Base-by-base conservation (phyloP, 306 rosid genomes). In the Sphenostylis stenocarpa region DNA sequence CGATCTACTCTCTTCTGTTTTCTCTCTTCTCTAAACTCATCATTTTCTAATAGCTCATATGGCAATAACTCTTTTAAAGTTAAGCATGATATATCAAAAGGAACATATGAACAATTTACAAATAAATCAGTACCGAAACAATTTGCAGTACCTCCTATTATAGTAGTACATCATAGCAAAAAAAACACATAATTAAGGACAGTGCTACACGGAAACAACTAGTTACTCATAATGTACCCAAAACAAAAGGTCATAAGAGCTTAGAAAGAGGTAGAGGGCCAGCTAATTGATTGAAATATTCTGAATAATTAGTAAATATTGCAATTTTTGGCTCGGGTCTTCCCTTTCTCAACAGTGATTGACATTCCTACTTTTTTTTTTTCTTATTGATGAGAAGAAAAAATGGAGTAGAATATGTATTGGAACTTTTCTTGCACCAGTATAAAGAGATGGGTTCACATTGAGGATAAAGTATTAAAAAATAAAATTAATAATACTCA, bases 351-450 rank as follows among this genome's bases (percentile, higher is more conserved):
- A 63, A 4, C 19, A 21, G 36, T 8, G 7, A 49, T 41, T 52
- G 47, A 19, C 7, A 53, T 33, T 67, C 34, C 26, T 26, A 15
- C 48, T 78, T 39, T 78, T 39, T 57, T 78, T 39, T 78, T 39
- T 45, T 7, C 26, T 75, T 4, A 84, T 38, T 36, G 20, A 24
- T 75, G 33, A 34, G 65, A 56, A 77, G 56, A 10, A 70, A 64
- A 7, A 73, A 61, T 53, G 5, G 17, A 43, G 66, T 34, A 28
- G 23, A 71, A 56, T 10, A 33, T 51, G 64, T 26, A 52, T 75
- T 19, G 21, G 70, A 53, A 41, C 52, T 23, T 24, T 68, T 48
- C 55, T 73, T 56, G 41, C 70, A 51, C 77, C 38, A 78, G 28
- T 20, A 15, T 67, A 68, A n/a, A 6, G 24, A 55, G 23, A 36